Conservation (phyloP, 257 asterid species). For the Ocimum tenuiflorum region DNA sequence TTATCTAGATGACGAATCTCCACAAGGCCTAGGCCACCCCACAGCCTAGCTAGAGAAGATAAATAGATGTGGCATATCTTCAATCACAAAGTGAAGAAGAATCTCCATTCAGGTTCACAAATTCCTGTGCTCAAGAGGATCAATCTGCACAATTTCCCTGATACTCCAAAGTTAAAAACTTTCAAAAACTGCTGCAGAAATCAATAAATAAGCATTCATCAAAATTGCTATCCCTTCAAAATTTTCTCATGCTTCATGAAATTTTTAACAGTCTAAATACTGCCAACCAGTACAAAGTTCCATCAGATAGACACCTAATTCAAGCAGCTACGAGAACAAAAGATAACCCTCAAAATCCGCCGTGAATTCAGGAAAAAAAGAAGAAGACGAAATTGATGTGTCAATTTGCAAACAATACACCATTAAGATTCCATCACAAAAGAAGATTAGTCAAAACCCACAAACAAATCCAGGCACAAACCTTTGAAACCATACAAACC, state of each 20-base stretch:
- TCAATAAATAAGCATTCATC: not conserved
- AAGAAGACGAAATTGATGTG: not conserved
- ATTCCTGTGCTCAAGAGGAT: slow-evolving; percentile 13
- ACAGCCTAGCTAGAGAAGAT: slow-evolving; percentile 20
- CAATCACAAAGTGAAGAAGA: not conserved
- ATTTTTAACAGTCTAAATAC: not conserved
- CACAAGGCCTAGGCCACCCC: slow-evolving; percentile 18
- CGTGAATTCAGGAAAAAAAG: not conserved
- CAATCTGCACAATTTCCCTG: slow-evolving; percentile 22
- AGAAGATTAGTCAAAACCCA: slow-evolving; percentile 13
- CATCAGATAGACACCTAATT: not conserved
- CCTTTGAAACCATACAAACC: not conserved
- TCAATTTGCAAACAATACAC: slow-evolving; percentile 1
- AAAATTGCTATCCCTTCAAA: not conserved
- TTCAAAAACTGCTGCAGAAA: slow-evolving; percentile 16
- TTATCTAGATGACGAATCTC: slow-evolving; percentile 25
- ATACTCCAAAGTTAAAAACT: not conserved
- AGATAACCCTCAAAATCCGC: not conserved
- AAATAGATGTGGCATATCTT: too few species aligned
- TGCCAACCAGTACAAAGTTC: not conserved
- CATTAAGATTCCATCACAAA: slow-evolving; percentile 12
- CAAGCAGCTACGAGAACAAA: not conserved
- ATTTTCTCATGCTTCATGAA: not conserved
- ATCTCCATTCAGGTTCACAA: slow-evolving; percentile 8
- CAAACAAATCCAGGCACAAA: slow-evolving; percentile 11